Evolutionary conservation across 805 yeast genomes (phyloP).

Genomic region (Candida hispaniensis): DNA sequence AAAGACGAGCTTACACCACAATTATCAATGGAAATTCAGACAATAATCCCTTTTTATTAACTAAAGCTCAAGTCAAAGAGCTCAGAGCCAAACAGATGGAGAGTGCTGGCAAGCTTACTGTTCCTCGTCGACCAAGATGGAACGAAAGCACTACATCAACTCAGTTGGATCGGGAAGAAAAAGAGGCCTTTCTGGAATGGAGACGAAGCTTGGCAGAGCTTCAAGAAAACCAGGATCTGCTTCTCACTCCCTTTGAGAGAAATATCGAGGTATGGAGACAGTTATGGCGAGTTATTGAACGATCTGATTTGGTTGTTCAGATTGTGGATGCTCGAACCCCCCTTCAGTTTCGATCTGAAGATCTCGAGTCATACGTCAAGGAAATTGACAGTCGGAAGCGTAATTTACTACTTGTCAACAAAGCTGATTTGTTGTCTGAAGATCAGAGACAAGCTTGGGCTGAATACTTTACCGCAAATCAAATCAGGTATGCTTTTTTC

Average conservation of each 20-base stretch:
- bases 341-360: constrained; percentile 74
- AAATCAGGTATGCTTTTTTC: constrained; percentile 82
- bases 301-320: constrained; percentile 88
- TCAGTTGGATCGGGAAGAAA: constrained; percentile 78
- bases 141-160: constrained; percentile 53
- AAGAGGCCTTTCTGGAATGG: constrained; percentile 88
- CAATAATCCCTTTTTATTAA: constrained; percentile 49
- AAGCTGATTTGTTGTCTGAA: constrained; percentile 76
- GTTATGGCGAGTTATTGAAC: constrained; percentile 93
- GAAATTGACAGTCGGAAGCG: constrained; percentile 67
- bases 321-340: constrained; percentile 98
- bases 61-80: constrained; percentile 53
- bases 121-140: constrained; percentile 94
- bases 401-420: constrained; percentile 77
- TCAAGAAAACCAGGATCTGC: constrained; percentile 73
- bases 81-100: constrained; percentile 50
- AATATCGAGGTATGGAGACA: constrained; percentile 98
- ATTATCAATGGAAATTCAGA: constrained; percentile 50
- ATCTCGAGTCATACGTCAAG: constrained; percentile 71
- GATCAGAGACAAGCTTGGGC: constrained; percentile 84
- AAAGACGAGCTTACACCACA: constrained; percentile 67
- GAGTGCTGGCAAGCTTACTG: constrained; percentile 48
- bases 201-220: constrained; percentile 77
- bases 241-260: constrained; percentile 93
- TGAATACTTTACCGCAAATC: constrained; percentile 53